These are phyloP conservation scores for Thalassiosira livingstoniorum DNA, from an alignment of 352 stramenopile species.

Conservation along the genomic window DNA sequence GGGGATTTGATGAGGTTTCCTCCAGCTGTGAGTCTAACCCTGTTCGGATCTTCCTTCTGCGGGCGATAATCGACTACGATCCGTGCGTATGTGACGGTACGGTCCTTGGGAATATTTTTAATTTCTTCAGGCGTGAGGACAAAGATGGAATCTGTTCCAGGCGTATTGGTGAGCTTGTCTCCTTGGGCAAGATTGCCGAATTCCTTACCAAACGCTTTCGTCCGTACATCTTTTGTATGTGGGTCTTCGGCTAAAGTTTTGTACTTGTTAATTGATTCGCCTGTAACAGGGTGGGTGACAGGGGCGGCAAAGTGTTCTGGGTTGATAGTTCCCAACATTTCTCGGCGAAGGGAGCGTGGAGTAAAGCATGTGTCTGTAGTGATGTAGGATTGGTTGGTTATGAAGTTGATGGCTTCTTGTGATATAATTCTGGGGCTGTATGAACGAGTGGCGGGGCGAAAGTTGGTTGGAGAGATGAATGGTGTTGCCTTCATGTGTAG, in stretches of 20 bases:
- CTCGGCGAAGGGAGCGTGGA: too few relatives aligned
- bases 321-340: too few relatives aligned
- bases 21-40: constrained; percentile 20
- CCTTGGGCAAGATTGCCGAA: constrained; percentile 21
- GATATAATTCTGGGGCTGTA: too few relatives aligned
- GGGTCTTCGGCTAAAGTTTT: not conserved
- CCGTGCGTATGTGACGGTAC: constrained; percentile 42
- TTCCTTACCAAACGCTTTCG: constrained; percentile 26
- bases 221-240: constrained; percentile 13
- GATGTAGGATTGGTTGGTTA: too few relatives aligned
- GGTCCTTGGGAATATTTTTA: constrained; percentile 13
- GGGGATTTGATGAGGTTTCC: not conserved
- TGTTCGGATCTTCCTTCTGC: constrained; percentile 20
- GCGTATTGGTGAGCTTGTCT: not conserved
- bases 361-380: too few relatives aligned
- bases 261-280: constrained; percentile 16
- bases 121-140: constrained; percentile 33
- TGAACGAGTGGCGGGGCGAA: too few relatives aligned
- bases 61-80: constrained; percentile 27
- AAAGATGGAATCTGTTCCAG: constrained; percentile 33
- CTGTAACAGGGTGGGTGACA: constrained; percentile 2
- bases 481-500: too few relatives aligned
- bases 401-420: too few relatives aligned
- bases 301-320: not conserved
- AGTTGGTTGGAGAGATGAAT: too few relatives aligned